Base-by-base conservation (phyloP, 208 protist species). In the Phytomonas sp. region DNA sequence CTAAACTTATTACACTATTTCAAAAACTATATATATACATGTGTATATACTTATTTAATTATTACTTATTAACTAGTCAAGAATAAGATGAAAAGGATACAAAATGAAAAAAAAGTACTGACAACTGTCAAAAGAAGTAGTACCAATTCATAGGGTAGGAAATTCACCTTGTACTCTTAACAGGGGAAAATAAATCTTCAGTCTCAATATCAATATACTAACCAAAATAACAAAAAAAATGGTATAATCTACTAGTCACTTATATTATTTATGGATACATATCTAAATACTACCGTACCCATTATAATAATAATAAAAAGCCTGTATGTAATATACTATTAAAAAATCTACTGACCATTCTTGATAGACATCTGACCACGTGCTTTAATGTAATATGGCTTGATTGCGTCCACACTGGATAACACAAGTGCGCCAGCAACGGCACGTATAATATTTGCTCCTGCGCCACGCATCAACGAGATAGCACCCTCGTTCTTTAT, bases 381-480 rank as follows among this genome's bases (percentile, higher is more conserved):
- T 67, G 64, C 73, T 32, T 76, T 63, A 73, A 88, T 76, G 72
- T 93, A 94, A 78, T 89, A 86, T 62, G 86, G 84, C 76, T 91
- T 91, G 74, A 94, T 83, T 36, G 83, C 83, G 74, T 94, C 89
- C 63, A 92, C 86, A 45, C 83, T 86, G 42, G 84, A 88, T 31
- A 93, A 70, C 76, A 93, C 88, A 56, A 87, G 79, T 63, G 88
- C 84, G 62, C 88, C 88, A 74, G 84, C 88, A 64, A 93, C 69
- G 79, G 84, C 87, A 67, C 88, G 85, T 60, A 93, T 75, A 66
- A 93, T 90, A 73, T 93, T 89, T 56, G 84, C 82, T 32, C 84
- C 84, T 42, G 84, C 83, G 67, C 88, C 84, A 61, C 78, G 81
- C 76, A 90, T 86, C 69, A 91, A 76, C 26, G 84, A 72, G 16